Base-by-base conservation (phyloP, 2,329 filamentous ascomycete genomes). In the Penicillium italicum region DNA sequence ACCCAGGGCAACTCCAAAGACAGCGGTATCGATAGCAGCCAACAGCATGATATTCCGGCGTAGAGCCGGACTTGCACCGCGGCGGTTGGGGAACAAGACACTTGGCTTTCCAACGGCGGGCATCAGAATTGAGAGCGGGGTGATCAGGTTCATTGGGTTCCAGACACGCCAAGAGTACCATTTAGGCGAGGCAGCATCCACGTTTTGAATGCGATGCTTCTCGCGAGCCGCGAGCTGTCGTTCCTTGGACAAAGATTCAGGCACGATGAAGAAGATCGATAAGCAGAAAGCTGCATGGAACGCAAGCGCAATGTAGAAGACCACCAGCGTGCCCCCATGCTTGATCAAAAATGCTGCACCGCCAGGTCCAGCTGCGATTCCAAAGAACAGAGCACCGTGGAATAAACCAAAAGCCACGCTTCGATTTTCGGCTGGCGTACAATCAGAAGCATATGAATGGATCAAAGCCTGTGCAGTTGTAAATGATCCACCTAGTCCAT, bases 371-470 rank as follows among this genome's bases (percentile, higher is more conserved):
- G 93, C 74, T 0, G 94, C 93, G 43, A 97, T 84, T n/a, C 94
- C 94, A 1, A 83, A 82, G 72, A 96, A 97, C 9, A 99, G 79
- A 63, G 88, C 91, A 11, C 90, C 91, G 66, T 97, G 90, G 65
- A 97, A 87, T 69, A 92, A 93, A 7, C 91, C 92, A 71, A 97
- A 94, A 5, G 86, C 85, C 8, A 96, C 88, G 57, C 88, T 89
- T 20, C 94, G 85, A 66, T 84, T 85, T 30, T 89, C 87, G 0
- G 91, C 89, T 4, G 88, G 79, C 0, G 91, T 93, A 73, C 91
- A 96, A 72, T 99, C 94, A 38, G 90, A 87, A 12, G 89, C 87
- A 72, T 97, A 99, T 0, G 93, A 91, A 71, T 95, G 87, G 22
- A 85, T 86, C 55, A 96, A 77, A 43, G 88, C 85, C 78, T 88